A percentile compares a stretch with the other conserved stretches of the same genome.
Conservation (phyloP, 225 moss, liverwort and hornwort species). For the Marchantia polymorpha region DNA sequence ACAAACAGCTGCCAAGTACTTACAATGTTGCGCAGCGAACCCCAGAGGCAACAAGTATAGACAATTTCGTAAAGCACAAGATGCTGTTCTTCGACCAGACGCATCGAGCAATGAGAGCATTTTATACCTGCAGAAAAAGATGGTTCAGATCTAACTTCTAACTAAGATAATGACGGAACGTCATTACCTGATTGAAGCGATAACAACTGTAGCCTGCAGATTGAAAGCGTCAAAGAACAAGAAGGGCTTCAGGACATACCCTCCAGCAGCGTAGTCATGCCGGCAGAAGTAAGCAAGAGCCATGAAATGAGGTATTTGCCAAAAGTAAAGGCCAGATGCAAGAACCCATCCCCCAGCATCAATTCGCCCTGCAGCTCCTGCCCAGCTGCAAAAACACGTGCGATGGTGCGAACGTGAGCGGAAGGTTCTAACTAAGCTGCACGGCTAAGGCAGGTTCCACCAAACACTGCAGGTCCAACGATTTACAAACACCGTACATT, state of each 20-base stretch:
- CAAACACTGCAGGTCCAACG: no score
- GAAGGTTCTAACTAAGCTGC: no score
- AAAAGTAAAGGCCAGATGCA: conserved; percentile 71
- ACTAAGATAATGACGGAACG: background rate
- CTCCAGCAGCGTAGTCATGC: conserved; percentile 69
- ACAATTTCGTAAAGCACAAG: conserved; percentile 76
- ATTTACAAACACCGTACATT: no score
- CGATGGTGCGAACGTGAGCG: no score
- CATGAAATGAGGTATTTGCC: conserved; percentile 99
- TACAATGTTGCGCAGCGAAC: conserved; percentile 57
- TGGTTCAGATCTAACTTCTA: background rate
- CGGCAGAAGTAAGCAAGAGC: conserved; percentile 78
- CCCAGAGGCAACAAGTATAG: conserved; percentile 74
- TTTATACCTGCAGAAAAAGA: conserved; percentile 44
- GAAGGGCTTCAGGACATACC: conserved; percentile 26
- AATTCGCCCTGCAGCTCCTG: conserved; percentile 64
- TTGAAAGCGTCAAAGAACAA: background rate
- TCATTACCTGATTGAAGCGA: no score
- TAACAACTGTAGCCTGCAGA: no score
- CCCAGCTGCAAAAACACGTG: conserved; percentile 31
- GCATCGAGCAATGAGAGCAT: conserved; percentile 77
- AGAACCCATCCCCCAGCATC: conserved; percentile 76
- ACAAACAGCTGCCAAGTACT: background rate
- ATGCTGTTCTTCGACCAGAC: conserved; percentile 70
- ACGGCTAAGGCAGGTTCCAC: no score